Base-by-base conservation (phyloP, 164 flowering plant genomes). In the Vitis cinerea region DNA sequence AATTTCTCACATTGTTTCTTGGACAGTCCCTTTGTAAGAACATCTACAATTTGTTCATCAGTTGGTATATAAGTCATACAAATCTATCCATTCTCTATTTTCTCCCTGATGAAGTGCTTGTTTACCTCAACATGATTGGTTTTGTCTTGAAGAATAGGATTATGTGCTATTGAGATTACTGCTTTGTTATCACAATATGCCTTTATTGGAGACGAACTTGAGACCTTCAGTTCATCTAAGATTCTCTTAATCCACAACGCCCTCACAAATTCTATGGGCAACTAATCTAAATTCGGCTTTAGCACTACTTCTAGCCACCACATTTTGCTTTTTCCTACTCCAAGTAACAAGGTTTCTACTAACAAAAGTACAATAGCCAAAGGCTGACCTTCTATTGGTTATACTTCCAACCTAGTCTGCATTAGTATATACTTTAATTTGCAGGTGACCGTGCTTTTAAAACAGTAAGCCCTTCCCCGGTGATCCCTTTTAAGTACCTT, bases 231-330 rank as follows among this genome's bases (percentile, higher is more conserved):
- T 23, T 59, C 61, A 13, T 16, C 19, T 7, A 59, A 5, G 11
- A 59, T 23, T 59, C 61, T 59, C 11, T 23, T 16, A 59, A 59
- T 16, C 61, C 27, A 59, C 11, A 59, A 59, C 8, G 19, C 61
- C 61, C 13, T 59, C 61, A 59, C 61, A 59, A 4, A 59, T 23
- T 15, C 61, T n/a, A n/a, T 59, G 61, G 13, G 61, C 61, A 16
- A 59, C 30, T n/a, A n/a, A 16, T 23, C 61, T 59, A 23, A n/a
- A 59, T 23, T 59, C 31, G 3, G 61, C 61, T 16, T 59, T n/a
- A 14, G 61, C 61, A 59, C 61, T 59, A 9, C 61, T 59, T 17
- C 61, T 59, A n/a, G 29, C 61, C 10, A 59, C 61, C 30, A 59
- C 61, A 37, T 37, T 37, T 3, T 6, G 44, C 44, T 37, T 37